Evolutionary conservation across 1,284 basidiomycete genomes (phyloP).

Genomic region (Rhodotorula sp.): DNA sequence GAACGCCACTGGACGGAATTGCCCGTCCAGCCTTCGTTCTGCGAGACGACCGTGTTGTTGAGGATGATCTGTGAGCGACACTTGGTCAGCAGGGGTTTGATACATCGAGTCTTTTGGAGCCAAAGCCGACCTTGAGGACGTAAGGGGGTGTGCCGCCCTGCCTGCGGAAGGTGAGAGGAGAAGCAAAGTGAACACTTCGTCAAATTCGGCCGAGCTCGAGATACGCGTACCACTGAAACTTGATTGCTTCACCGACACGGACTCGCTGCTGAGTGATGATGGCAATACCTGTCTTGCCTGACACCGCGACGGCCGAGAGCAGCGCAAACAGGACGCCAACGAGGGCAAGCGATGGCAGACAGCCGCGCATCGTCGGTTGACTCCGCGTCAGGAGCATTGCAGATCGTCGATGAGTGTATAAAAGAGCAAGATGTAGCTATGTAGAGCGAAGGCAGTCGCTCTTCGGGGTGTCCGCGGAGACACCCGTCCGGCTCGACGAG

Average conservation of each 20-base stretch:
- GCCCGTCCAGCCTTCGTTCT: slow-evolving; percentile 15
- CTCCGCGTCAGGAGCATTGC: background rate
- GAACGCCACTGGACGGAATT: slow-evolving; percentile 16
- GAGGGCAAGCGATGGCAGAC: background rate
- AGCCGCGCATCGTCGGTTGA: background rate
- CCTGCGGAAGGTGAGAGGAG: too few species aligned
- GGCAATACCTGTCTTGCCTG: background rate
- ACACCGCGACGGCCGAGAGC: background rate
- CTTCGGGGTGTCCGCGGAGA: background rate
- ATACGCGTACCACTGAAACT: slow-evolving; percentile 20
- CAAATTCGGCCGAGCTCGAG: too few species aligned
- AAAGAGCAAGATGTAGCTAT: too few species aligned
- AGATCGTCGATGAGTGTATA: background rate
- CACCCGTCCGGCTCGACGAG: too few species aligned
- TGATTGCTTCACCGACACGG: slow-evolving; percentile 8
- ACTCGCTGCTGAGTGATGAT: slow-evolving; percentile 7
- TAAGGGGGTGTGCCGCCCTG: slow-evolving; percentile 13
- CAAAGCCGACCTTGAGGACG: slow-evolving; percentile 5
- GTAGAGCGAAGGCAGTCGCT: too few species aligned
- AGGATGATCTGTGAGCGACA: slow-evolving; percentile 3
- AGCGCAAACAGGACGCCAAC: background rate
- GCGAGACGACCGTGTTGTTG: slow-evolving; percentile 9
- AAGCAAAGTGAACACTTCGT: too few species aligned
- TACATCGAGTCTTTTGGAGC: too few species aligned
- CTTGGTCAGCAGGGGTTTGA: too few species aligned